Base-by-base conservation (phyloP, 1,139 yeast species). In the Saccharomyces pastorianus region DNA sequence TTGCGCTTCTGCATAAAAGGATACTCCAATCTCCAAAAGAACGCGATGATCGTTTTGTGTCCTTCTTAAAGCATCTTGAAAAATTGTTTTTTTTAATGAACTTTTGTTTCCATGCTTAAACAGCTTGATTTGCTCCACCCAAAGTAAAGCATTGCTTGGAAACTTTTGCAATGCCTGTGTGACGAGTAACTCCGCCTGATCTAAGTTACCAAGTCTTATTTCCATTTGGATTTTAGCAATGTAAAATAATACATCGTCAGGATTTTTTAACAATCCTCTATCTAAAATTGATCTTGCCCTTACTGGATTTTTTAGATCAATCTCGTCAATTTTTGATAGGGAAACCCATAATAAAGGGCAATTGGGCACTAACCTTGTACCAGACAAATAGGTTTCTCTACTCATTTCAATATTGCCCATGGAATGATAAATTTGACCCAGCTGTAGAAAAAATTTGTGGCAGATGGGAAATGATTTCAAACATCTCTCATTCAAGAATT, bases 241-340 rank as follows among this genome's bases (percentile, higher is more conserved):
- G 6, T 76, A 66, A 83, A 89, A 84, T 2, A 90, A 60, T 13
- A 56, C 55, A 41, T 73, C 71, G 3, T 73, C 63, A 0, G 84
- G 82, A 55, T 78, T 79, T 32, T 74, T 73, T 14, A 82, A 61
- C 3, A 88, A 68, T 0, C 89, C 96, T 38, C 81, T 73, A 61
- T 89, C 97, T 14, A 90, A 69, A 1, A 79, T 75, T 0, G 96
- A 84, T 55, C 96, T 78, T 0, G 96, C 93, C 56, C 81, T 76
- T 4, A 84, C 78, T 2, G 68, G 56, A 7, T 77, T 73, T 0
- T 73, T 73, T 6, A 77, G 67, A 6, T 67, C 59, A 0, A 64
- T 53, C 54, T 76, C 80, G 58, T 84, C 86, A 1, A 82, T 58
- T 1, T 66, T 60, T 0, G 90, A 75, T n/a, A 82, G 66, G 3